These are phyloP conservation scores for Apiotrichum siamense DNA, from an alignment of 1,284 basidiomycete species.

Conservation along the genomic window DNA sequence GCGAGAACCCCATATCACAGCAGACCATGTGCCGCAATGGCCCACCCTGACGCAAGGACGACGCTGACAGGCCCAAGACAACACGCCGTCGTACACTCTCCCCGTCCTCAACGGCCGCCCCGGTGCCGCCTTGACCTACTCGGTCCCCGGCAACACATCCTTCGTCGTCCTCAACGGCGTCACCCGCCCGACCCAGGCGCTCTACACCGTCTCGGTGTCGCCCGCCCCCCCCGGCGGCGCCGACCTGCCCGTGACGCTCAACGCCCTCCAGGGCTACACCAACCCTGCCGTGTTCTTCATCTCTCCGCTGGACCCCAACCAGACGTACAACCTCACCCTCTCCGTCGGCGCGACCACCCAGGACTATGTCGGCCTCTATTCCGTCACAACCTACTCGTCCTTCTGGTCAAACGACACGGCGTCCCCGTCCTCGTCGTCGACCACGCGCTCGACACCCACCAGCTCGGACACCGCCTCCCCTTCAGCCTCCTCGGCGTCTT, in stretches of 20 bases:
- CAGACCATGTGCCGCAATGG: too few relatives aligned
- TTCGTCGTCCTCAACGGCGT: conserved; percentile 7
- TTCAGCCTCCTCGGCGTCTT: not conserved
- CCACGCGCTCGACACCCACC: not conserved
- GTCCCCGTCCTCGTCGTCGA: not conserved
- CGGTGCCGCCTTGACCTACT: not conserved
- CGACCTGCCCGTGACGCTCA: not conserved
- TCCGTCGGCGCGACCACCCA: not conserved
- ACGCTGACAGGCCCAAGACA: not conserved
- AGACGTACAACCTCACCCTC: not conserved
- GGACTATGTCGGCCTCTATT: not conserved
- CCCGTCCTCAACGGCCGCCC: conserved; percentile 1
- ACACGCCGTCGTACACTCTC: not conserved
- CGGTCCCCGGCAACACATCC: conserved; percentile 9
- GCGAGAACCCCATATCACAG: too few relatives aligned
- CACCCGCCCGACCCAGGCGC: not conserved
- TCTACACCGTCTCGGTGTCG: not conserved
- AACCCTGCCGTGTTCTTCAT: not conserved
- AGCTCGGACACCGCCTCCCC: not conserved
- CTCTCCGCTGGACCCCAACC: not conserved
- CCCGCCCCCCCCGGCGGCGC: not conserved
- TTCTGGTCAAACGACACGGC: not conserved
- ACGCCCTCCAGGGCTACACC: not conserved
- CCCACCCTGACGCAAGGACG: not conserved
- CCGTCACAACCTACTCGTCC: not conserved